Conservation (phyloP, 306 rosid species). For the Medicago arabica region DNA sequence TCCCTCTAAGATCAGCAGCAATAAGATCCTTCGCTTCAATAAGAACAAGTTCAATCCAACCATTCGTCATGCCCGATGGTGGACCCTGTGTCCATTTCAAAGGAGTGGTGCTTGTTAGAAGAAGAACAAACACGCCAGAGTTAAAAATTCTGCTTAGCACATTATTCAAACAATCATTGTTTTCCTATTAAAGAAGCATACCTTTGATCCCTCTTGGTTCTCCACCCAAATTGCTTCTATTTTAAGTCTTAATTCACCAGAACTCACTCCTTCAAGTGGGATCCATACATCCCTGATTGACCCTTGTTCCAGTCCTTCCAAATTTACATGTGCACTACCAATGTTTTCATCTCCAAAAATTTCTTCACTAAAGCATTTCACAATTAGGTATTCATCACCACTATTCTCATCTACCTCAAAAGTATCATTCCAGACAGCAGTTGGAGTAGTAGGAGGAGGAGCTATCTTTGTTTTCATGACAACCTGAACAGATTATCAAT, state of each 20-base stretch:
- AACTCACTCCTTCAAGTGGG: constrained; percentile 89
- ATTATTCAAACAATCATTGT: constrained; percentile 24
- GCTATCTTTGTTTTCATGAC: constrained; percentile 68
- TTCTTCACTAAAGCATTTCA: constrained; percentile 77
- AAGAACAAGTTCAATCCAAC: constrained; percentile 89
- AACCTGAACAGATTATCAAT: constrained; percentile 53
- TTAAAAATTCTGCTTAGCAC: constrained; percentile 13
- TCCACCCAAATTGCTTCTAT: constrained; percentile 75
- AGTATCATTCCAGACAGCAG: constrained; percentile 78
- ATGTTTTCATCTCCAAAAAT: constrained; percentile 79
- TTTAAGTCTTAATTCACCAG: constrained; percentile 90
- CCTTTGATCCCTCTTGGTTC: constrained; percentile 79
- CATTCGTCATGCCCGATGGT: constrained; percentile 46
- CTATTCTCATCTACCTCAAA: constrained; percentile 90
- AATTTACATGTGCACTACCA: constrained; percentile 89
- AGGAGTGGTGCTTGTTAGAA: constrained; percentile 39
- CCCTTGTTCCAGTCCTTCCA: constrained; percentile 87
- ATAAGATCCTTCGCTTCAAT: constrained; percentile 87
- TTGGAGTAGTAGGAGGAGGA: constrained; percentile 46
- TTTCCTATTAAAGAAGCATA: constrained; percentile 46
- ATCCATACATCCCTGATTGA: constrained; percentile 81
- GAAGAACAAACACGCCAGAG: constrained; percentile 40
- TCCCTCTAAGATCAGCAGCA: constrained; percentile 98
- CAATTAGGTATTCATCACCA: constrained; percentile 79
- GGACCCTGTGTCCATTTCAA: constrained; percentile 60